Evolutionary conservation across 2,329 filamentous ascomycete genomes (phyloP), one percentile per base, ranked within the genome.

Genomic region (Cryphonectria japonica): DNA sequence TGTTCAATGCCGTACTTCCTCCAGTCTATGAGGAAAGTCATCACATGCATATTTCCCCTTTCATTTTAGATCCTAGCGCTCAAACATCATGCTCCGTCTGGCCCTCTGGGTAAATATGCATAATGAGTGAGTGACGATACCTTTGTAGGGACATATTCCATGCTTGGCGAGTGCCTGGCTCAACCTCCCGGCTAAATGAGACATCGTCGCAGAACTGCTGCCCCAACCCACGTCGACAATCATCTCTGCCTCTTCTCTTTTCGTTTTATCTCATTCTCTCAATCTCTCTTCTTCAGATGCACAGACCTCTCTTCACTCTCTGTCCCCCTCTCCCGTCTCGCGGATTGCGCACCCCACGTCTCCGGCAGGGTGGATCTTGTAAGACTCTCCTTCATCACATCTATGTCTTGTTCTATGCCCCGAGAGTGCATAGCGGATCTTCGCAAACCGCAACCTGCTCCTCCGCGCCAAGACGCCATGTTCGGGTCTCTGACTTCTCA

Each of bases 401-500:
- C 54, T 59, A 59, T 34, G 41, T 22, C 29, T 54, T 50, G 46
- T 19, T 11, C 46, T 19, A 37, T 39, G 22, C 34, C 29, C 43
- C 63, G 3, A 54, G 62, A 32, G 13, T 34, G n/a, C 29, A 68
- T 3, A 66, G 46, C 37, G 66, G 62, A n/a, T 63, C 43, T 41
- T 16, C 32, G 26, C 7, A 50, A 50, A 54, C 1, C 41, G 60
- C 60, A 64, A 13, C 59, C 19, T 69, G 43, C 32, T 64, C 63
- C 59, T 67, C 68, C 70, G 43, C 63, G 70, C 67, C 68, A 70
- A 69, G 70, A 34, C 41, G 52, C 63, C 63, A 62, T 60, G 26
- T 64, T 72, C 70, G 67, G 70, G 64, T 61, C 68, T 19, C 13
- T 61, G 66, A n/a, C 32, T 41, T 32, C 69, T 52, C 66, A 65